Percentiles rank a stretch among this genome's conserved stretches.
Evolutionary conservation across 495 filamentous ascomycete species (phyloP).

Genomic region (Penicillium fimorum): DNA sequence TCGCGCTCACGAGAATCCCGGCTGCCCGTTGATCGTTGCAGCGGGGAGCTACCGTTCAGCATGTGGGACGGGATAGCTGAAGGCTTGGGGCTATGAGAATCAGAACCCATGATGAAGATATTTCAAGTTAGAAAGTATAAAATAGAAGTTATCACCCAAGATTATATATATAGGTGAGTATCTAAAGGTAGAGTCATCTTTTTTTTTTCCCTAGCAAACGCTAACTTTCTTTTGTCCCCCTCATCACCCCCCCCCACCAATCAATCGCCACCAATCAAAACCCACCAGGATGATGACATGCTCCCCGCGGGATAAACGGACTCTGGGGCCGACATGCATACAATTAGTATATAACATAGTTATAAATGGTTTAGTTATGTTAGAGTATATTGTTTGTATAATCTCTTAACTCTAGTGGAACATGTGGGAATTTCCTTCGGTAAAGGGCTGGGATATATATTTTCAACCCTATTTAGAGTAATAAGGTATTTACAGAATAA

Average conservation of each 20-base stretch:
- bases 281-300: conserved; percentile 6
- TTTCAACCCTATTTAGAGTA: background rate
- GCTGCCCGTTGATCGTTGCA: conserved; percentile 29
- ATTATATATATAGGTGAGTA: background rate
- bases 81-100: conserved; percentile 42
- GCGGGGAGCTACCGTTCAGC: conserved; percentile 47
- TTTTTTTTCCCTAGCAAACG: conserved; percentile 8
- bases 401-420: background rate
- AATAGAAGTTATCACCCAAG: background rate
- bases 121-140: background rate
- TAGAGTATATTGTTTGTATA: no score
- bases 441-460: background rate
- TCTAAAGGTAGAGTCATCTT: background rate
- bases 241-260: conserved; percentile 1
- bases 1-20: conserved; percentile 51
- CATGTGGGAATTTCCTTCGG: background rate
- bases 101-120: conserved; percentile 38
- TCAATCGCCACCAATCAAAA: conserved; percentile 7
- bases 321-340: background rate
- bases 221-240: conserved; percentile 9
- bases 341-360: no score
- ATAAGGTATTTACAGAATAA: no score
- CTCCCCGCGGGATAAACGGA: conserved; percentile 4
- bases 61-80: conserved; percentile 51
- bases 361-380: no score